Evolutionary conservation across 2,329 filamentous ascomycete genomes (phyloP).

Genomic region (Blastomyces silverae): DNA sequence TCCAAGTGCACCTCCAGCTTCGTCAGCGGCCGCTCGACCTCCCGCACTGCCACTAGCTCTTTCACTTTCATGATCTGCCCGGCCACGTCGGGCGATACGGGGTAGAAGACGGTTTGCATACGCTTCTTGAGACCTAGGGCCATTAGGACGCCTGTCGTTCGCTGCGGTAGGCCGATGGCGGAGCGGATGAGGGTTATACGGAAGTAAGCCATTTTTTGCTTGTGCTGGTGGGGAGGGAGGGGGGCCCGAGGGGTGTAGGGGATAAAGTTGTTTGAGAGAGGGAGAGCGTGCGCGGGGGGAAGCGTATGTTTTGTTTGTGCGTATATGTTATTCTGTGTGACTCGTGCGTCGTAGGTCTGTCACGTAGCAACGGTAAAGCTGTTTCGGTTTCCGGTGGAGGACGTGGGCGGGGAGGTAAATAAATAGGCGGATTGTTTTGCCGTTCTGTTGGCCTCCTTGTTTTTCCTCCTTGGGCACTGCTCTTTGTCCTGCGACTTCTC

Average conservation of each 20-base stretch:
- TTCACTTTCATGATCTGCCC: slow-evolving; percentile 93
- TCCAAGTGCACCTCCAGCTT: slow-evolving; percentile 62
- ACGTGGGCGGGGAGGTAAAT: not conserved
- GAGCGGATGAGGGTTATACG: slow-evolving; percentile 85
- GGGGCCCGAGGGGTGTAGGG: not conserved
- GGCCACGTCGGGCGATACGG: slow-evolving; percentile 70
- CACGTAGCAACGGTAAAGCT: not conserved
- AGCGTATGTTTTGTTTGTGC: slow-evolving; percentile 8
- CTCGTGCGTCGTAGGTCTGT: not conserved
- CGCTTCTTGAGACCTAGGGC: slow-evolving; percentile 81
- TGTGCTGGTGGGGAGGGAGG: not conserved
- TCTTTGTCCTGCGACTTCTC: not conserved
- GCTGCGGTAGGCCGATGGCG: slow-evolving; percentile 76
- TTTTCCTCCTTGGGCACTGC: not conserved
- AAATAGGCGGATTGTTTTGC: not conserved
- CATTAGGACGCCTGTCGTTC: slow-evolving; percentile 70
- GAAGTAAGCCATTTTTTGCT: slow-evolving; percentile 64
- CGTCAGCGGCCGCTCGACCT: slow-evolving; percentile 61
- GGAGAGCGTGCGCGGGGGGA: slow-evolving; percentile 2
- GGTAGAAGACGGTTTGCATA: slow-evolving; percentile 82
- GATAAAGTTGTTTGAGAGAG: not conserved
- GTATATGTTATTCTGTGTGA: slow-evolving; percentile 5
- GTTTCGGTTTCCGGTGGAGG: not conserved
- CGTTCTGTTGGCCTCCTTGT: not conserved
- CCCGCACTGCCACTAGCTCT: slow-evolving; percentile 75